Conservation (phyloP, 805 yeast genomes). For the Cyberlindnera xishuangbannaensis region DNA sequence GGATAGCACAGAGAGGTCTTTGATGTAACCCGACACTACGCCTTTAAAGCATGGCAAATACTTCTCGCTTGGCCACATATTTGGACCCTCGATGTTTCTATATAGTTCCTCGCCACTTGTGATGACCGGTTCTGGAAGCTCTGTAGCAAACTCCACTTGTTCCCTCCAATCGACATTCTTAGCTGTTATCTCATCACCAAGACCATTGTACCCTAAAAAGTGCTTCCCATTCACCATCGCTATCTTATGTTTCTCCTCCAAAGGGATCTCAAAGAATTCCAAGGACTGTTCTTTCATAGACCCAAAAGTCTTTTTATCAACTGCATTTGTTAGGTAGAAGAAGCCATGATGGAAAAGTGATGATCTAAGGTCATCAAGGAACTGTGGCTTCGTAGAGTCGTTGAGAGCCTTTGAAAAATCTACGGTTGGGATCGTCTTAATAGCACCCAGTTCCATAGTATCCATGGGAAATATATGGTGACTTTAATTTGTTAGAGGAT, state of each 20-base stretch:
- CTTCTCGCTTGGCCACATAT: conserved; percentile 36
- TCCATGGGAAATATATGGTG: too few relatives aligned
- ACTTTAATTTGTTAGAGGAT: background rate
- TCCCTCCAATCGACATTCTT: conserved; percentile 43
- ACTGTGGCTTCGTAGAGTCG: conserved; percentile 31
- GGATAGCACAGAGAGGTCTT: conserved; percentile 40
- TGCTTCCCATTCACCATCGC: conserved; percentile 40
- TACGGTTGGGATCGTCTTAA: conserved; percentile 33
- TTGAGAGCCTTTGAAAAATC: conserved; percentile 39
- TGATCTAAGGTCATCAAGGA: conserved; percentile 33
- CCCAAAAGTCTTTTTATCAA: conserved; percentile 27
- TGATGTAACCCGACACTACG: conserved; percentile 31
- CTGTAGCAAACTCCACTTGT: conserved; percentile 42
- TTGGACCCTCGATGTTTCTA: conserved; percentile 42
- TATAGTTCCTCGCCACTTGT: conserved; percentile 28
- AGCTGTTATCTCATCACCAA: conserved; percentile 43
- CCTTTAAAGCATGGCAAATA: conserved; percentile 32
- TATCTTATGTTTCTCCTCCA: conserved; percentile 31
- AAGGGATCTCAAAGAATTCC: conserved; percentile 36
- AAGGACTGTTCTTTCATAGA: conserved; percentile 28
- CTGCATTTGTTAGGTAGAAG: conserved; percentile 39
- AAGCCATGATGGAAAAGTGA: conserved; percentile 46
- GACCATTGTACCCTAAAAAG: conserved; percentile 40
- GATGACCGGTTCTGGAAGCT: conserved; percentile 38
- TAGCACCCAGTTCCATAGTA: too few relatives aligned